Evolutionary conservation across 2,329 filamentous ascomycete species (phyloP).

Genomic region (Xylariaceae sp.): DNA sequence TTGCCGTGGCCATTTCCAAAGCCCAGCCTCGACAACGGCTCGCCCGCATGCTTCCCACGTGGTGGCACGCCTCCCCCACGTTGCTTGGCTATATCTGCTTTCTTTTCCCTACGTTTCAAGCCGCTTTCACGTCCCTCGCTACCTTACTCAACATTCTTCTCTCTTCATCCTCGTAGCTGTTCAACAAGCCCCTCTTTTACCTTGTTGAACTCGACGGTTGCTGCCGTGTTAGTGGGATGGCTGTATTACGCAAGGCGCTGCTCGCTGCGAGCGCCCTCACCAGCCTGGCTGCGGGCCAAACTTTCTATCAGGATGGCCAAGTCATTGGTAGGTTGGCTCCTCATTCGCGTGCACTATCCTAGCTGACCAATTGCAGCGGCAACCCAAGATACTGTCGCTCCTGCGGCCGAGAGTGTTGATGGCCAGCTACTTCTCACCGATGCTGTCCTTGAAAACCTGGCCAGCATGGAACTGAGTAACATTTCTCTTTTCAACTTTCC

Average conservation of each 20-base stretch:
- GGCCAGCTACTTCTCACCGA: conserved; percentile 13
- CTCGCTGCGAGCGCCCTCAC: conserved; percentile 5
- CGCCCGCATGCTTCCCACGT: too few species aligned
- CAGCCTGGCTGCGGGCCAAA: conserved; percentile 7
- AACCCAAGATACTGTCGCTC: conserved; percentile 7
- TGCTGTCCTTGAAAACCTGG: conserved; percentile 19
- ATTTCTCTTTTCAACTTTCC: conserved; percentile 26
- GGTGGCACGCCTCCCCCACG: too few species aligned
- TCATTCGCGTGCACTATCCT: not conserved
- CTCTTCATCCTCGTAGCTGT: not conserved
- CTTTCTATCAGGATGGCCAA: conserved; percentile 7
- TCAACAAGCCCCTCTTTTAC: conserved; percentile 2
- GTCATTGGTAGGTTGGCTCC: conserved; percentile 6
- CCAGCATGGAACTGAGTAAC: conserved; percentile 16
- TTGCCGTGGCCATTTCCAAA: too few species aligned
- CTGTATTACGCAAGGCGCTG: conserved; percentile 3
- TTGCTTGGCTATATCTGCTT: too few species aligned
- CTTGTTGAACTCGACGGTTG: not conserved
- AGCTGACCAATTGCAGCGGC: conserved; percentile 5
- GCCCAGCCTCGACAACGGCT: too few species aligned
- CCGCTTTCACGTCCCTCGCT: not conserved
- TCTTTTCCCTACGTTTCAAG: not conserved
- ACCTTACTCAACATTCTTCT: too few species aligned
- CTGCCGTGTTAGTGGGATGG: conserved; percentile 1
- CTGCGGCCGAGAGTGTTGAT: conserved; percentile 7